Conservation (phyloP, 345 rosid genomes). For the Populus ilicifolia region DNA sequence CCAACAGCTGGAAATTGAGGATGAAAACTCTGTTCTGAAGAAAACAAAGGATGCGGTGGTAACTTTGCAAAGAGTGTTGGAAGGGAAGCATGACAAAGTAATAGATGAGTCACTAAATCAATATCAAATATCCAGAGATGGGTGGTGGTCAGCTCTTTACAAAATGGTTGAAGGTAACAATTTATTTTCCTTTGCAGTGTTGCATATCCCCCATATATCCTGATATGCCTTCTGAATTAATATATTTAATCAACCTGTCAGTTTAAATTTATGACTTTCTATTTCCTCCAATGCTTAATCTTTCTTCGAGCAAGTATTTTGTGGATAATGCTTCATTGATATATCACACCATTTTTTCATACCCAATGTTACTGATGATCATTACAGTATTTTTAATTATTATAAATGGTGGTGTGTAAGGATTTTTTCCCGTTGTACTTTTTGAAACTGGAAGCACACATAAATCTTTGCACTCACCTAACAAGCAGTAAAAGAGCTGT, state of each 20-base stretch:
- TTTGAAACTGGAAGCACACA: too few relatives aligned
- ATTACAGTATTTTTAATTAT: too few relatives aligned
- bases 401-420: too few relatives aligned
- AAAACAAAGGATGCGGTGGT: conserved; percentile 77
- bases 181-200: background rate
- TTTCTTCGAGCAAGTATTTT: too few relatives aligned
- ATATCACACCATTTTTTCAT: too few relatives aligned
- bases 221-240: background rate
- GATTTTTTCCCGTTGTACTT: too few relatives aligned
- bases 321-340: too few relatives aligned
- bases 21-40: conserved; percentile 57
- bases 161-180: conserved; percentile 80
- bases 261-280: too few relatives aligned
- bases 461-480: background rate
- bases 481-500: background rate
- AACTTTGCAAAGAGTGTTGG: conserved; percentile 76
- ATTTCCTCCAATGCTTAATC: too few relatives aligned
- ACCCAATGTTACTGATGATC: too few relatives aligned
- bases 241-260: too few relatives aligned
- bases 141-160: conserved; percentile 97
- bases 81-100: conserved; percentile 74
- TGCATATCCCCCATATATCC: background rate
- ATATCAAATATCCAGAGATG: conserved; percentile 53
- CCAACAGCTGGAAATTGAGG: conserved; percentile 51
- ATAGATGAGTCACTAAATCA: conserved; percentile 56